Evolutionary conservation across 768 basidiomycete species (phyloP), one percentile per base, ranked within the genome.

Genomic region (Leucocoprinus sp.): DNA sequence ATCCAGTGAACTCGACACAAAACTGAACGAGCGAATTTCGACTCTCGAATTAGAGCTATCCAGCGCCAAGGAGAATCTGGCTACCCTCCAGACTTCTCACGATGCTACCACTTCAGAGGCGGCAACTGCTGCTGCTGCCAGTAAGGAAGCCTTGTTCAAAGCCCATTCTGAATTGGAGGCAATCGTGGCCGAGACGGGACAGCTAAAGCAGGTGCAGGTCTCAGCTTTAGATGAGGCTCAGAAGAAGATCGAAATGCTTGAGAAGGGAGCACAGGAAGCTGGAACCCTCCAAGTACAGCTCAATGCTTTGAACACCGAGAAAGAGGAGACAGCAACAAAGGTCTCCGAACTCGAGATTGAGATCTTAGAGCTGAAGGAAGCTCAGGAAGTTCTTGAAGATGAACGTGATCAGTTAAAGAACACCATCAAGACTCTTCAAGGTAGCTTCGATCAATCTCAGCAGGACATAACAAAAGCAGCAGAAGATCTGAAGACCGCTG

Each of bases 301-400:
- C 9, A 60, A 58, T 3, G 64, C 63, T 24, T 66, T 88, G 50
- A 78, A 75, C 58, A 59, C 58, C 9, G 82, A 86, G 61, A 82
- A 78, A 55, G 84, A 84, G 55, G 86, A 88, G 48, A 78, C 66
- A 33, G 74, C 80, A 7, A 68, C 65, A 56, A 87, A 80, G 61
- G 66, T 90, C 3, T 86, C 84, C 0, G 88, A 92, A 55, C 68
- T 89, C 19, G 89, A 92, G 64, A 65, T 92, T 40, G 86, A 91
- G 58, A 72, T 89, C 33, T 61, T 90, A 47, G 88, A 91, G 63
- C 56, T 82, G 49, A 85, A 73, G 60, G 88, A 92, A 57, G 67
- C 67, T 33, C 75, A 77, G 50, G 88, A 90, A 53, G 61, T 61
- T 15, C 65, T 71, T 5, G 80, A 84, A 54, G 86, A 87, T 45